Evolutionary conservation across 1,284 basidiomycete genomes (phyloP), one percentile per base, ranked within the genome.

Genomic region (Stygiomarasmius scandens): DNA sequence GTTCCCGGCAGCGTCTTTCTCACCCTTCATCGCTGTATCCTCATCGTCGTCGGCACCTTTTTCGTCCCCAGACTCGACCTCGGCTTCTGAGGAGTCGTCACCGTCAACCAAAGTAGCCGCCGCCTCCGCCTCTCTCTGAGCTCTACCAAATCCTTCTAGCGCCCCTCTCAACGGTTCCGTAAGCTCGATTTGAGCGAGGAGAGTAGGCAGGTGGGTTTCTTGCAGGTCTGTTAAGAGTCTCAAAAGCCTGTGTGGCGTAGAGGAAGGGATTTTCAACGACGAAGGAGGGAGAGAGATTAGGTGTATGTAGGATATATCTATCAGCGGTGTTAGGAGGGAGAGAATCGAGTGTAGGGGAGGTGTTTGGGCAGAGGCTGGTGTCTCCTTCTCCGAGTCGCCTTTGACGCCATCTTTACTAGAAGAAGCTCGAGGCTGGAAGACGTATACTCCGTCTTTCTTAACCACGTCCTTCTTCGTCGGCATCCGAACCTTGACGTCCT

Each of bases 81-180:
- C n/a, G n/a, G n/a, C n/a, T n/a, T n/a, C n/a, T n/a, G n/a, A n/a
- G n/a, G n/a, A n/a, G n/a, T n/a, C n/a, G n/a, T 32, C 29, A 5
- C 29, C 50, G 2, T 32, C 29, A 5, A 6, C 29, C 29, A 5
- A 6, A 6, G 5, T 5, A 5, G 29, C 29, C 12, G 12, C 29
- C 29, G 12, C 29, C 29, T 32, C 6, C 29, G 58, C 58, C 43
- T 72, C 71, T 22, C 69, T 69, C 44, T 86, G 84, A 2, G 80
- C 79, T 25, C 75, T 77, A 0, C 74, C 78, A 64, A 90, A 91
- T 2, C 80, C 76, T 61, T 85, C 84, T 41, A 92, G 68, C 8
- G 84, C 74, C 2, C 84, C 87, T 4, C 82, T 77, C 12, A 92
- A 72, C 51, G 73, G 69, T 61, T 85, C 83, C 32, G 84, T 68